These are phyloP conservation scores for Magnolia kwangsiensis DNA, from an alignment of 164 flowering plant species.

Conservation along the genomic window DNA sequence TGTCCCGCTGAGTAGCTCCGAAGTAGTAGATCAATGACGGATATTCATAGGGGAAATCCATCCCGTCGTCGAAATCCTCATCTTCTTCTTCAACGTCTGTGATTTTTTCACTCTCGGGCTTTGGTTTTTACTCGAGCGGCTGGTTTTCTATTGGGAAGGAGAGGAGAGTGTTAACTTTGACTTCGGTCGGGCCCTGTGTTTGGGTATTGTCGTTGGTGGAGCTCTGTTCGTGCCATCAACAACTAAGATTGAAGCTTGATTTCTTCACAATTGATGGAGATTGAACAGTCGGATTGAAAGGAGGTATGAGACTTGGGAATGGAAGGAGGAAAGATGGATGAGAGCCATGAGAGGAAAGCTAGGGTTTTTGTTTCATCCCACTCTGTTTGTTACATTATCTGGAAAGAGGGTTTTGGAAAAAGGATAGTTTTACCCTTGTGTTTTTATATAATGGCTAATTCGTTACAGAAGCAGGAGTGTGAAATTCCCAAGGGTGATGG, in stretches of 20 bases:
- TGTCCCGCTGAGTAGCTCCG: conserved; percentile 40
- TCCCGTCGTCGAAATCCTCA: conserved; percentile 1
- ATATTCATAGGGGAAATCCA: conserved; percentile 42
- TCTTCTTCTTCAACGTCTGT: conserved; percentile 9
- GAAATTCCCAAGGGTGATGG: too few species aligned
- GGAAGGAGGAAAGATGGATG: background rate
- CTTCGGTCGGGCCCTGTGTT: conserved; percentile 32
- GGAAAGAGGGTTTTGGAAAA: background rate
- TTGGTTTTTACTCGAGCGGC: conserved; percentile 23
- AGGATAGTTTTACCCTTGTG: background rate
- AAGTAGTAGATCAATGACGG: conserved; percentile 87
- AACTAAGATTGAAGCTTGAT: conserved; percentile 14
- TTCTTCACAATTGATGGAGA: background rate
- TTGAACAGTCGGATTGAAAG: background rate
- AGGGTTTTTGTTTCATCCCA: conserved; percentile 10
- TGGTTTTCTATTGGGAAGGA: conserved; percentile 22
- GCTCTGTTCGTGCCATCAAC: conserved; percentile 31
- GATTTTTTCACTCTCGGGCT: conserved; percentile 4
- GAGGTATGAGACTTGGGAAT: background rate
- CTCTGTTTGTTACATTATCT: too few species aligned
- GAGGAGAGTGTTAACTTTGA: conserved; percentile 13
- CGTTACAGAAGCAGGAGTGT: too few species aligned
- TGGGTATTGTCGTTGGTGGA: conserved; percentile 31
- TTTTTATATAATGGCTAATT: too few species aligned
- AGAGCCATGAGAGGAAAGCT: background rate